These are phyloP conservation scores for Magnolia sinica DNA, from an alignment of 164 flowering plant species.

Conservation along the genomic window DNA sequence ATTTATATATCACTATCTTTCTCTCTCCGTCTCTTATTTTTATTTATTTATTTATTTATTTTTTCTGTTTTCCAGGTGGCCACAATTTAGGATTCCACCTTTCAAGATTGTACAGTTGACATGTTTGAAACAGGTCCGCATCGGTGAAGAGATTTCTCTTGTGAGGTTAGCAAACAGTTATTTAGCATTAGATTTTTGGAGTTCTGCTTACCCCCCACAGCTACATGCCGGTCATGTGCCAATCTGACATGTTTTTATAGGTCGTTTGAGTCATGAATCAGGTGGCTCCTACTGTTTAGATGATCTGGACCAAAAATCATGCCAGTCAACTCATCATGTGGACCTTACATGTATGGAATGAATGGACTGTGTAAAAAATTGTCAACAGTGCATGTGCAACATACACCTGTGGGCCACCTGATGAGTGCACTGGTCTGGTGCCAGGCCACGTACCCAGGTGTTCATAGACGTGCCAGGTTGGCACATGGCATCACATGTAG, in stretches of 20 bases:
- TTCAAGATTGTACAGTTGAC: conserved; percentile 54
- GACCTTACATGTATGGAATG: not conserved
- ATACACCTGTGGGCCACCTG: not conserved
- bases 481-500: not conserved
- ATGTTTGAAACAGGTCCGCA: conserved; percentile 59
- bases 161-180: conserved; percentile 57
- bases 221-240: not conserved
- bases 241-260: not conserved
- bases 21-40: not conserved
- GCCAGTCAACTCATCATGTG: not conserved
- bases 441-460: not conserved
- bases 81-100: conserved; percentile 64
- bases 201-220: not conserved
- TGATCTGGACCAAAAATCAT: not conserved
- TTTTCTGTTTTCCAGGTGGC: conserved; percentile 62
- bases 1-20: no score
- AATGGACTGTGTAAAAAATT: not conserved
- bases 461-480: not conserved
- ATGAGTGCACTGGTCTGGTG: not conserved
- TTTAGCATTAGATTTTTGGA: not conserved
- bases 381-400: not conserved
- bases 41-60: not conserved
- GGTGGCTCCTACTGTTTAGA: not conserved
- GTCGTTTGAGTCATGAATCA: not conserved
- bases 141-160: conserved; percentile 73